A percentile compares a stretch with the other conserved stretches of the same genome.
Conservation (phyloP, 2,329 filamentous ascomycete species). For the Domatiomyces catenatus region DNA sequence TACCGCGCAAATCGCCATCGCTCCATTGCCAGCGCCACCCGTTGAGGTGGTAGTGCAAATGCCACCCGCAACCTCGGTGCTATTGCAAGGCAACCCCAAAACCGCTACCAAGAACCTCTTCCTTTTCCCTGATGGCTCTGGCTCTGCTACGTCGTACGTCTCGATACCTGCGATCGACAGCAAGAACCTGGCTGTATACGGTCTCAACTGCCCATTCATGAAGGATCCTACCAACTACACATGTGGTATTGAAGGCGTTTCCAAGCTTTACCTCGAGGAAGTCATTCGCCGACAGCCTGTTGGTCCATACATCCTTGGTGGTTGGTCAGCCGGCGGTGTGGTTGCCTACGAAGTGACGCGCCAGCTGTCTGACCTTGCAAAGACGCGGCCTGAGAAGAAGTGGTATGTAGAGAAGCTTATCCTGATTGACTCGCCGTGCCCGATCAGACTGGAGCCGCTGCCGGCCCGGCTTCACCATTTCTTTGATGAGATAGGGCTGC, state of each 20-base stretch:
- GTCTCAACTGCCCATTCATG: conserved; percentile 31
- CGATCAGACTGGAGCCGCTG: conserved; percentile 51
- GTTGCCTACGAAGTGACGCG: conserved; percentile 24
- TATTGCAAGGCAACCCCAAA: conserved; percentile 29
- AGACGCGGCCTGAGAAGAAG: conserved; percentile 15
- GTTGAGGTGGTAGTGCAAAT: conserved; percentile 16
- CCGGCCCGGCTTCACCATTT: conserved; percentile 39
- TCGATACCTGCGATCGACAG: conserved; percentile 26
- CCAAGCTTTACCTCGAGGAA: conserved; percentile 19
- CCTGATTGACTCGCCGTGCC: conserved; percentile 50
- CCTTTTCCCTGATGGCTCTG: conserved; percentile 32
- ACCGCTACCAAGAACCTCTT: conserved; percentile 28
- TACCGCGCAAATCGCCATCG: conserved; percentile 17
- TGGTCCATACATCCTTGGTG: conserved; percentile 26
- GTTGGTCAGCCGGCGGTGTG: conserved; percentile 26
- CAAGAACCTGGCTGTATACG: conserved; percentile 29
- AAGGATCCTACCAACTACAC: conserved; percentile 21
- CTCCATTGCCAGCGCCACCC: conserved; percentile 11
- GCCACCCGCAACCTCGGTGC: conserved; percentile 28
- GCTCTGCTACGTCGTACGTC: conserved; percentile 32
- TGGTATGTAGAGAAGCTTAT: conserved; percentile 40
- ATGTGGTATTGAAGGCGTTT: conserved; percentile 19
- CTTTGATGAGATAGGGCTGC: conserved; percentile 33
- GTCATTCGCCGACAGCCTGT: conserved; percentile 21
- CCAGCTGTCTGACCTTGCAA: conserved; percentile 16